Evolutionary conservation across 306 rosid genomes (phyloP).

Genomic region (Inga oerstediana): DNA sequence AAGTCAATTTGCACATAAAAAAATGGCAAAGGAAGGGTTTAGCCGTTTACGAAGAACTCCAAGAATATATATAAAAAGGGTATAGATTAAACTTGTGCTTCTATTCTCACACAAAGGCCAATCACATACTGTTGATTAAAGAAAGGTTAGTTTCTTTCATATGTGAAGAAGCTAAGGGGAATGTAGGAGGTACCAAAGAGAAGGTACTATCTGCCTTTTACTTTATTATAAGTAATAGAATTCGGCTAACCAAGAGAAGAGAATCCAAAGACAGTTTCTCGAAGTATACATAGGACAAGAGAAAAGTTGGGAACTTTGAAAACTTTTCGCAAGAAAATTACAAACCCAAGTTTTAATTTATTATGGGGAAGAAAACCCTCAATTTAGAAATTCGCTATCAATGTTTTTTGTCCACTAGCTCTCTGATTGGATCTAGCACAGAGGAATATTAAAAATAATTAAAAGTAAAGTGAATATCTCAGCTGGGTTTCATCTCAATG

Average conservation of each 20-base stretch:
- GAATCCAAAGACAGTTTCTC: slow-evolving; percentile 53
- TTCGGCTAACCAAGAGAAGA: slow-evolving; percentile 30
- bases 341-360: slow-evolving; percentile 41
- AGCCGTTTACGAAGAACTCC: slow-evolving; percentile 24
- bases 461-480: slow-evolving; percentile 35
- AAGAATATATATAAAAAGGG: slow-evolving; percentile 3
- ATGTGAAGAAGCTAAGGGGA: slow-evolving; percentile 13
- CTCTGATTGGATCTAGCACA: slow-evolving; percentile 54
- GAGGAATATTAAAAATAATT: slow-evolving; percentile 29
- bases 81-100: slow-evolving; percentile 22
- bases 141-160: slow-evolving; percentile 14
- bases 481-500: slow-evolving; percentile 37
- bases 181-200: slow-evolving; percentile 25
- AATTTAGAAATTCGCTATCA: slow-evolving; percentile 32
- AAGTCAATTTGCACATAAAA: not conserved
- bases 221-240: slow-evolving; percentile 26
- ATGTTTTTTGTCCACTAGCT: slow-evolving; percentile 60
- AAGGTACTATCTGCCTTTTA: slow-evolving; percentile 23
- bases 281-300: slow-evolving; percentile 58
- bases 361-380: slow-evolving; percentile 16
- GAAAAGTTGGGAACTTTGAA: slow-evolving; percentile 34
- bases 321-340: slow-evolving; percentile 47
- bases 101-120: not conserved
- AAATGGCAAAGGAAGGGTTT: slow-evolving; percentile 19
- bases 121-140: slow-evolving; percentile 33